phyloP scores from a whole-genome alignment of 257 asterid genomes.

The Solanum arcanum region DNA sequence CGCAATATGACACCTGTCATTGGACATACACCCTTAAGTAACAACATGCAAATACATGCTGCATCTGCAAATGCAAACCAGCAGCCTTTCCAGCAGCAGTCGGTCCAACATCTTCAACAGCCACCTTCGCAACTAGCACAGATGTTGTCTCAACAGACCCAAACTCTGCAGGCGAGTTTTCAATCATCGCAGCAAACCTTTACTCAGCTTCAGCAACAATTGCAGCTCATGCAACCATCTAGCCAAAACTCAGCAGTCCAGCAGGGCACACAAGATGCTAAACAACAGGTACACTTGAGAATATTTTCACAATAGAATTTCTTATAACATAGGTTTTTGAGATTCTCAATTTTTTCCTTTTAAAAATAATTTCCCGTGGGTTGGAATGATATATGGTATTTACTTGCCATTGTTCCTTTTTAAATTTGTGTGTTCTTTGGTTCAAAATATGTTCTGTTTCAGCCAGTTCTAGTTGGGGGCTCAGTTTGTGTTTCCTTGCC shows the following conservation, averaged over 20 bases:
- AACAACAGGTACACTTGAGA: slow-evolving; percentile 49
- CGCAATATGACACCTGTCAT: slow-evolving; percentile 24
- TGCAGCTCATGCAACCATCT: slow-evolving; percentile 76
- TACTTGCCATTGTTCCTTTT: background rate
- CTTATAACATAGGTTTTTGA: background rate
- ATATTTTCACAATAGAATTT: background rate
- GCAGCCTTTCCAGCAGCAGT: slow-evolving; percentile 26
- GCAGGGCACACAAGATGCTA: slow-evolving; percentile 44
- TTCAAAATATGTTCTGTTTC: background rate
- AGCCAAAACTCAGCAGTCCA: slow-evolving; percentile 38
- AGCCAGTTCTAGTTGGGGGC: background rate
- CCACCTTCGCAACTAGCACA: slow-evolving; percentile 86
- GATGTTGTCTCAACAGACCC: slow-evolving; percentile 85
- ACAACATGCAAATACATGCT: slow-evolving; percentile 1
- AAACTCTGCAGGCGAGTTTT: slow-evolving; percentile 80
- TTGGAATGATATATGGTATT: background rate
- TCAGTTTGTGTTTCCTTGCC: background rate
- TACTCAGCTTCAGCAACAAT: slow-evolving; percentile 86
- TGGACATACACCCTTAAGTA: slow-evolving; percentile 33
- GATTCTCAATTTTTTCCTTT: background rate
- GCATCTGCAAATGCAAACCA: slow-evolving; percentile 21
- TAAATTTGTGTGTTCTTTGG: background rate
- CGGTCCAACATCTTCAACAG: slow-evolving; percentile 29
- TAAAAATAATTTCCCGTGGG: background rate
- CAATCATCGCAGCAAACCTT: slow-evolving; percentile 83